Conservation (phyloP, 1,284 basidiomycete species). For the Puccinia novopanici region DNA sequence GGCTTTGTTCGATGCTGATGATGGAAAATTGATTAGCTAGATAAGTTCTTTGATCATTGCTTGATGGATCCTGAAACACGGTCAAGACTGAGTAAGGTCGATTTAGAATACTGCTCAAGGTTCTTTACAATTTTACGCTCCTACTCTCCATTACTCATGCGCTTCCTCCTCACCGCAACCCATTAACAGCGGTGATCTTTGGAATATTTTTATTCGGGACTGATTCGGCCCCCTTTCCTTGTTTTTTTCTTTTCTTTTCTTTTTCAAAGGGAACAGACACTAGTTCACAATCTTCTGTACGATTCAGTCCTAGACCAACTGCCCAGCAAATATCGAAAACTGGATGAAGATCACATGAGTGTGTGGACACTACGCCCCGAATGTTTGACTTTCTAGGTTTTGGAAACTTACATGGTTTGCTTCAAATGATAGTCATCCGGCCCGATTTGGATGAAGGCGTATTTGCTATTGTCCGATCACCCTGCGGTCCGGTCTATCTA, state of each 20-base stretch:
- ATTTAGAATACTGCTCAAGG: slow-evolving; percentile 48
- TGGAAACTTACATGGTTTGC: not conserved
- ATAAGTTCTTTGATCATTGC: slow-evolving; percentile 51
- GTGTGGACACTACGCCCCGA: not conserved
- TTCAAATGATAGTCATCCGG: slow-evolving; percentile 19
- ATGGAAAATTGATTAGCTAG: slow-evolving; percentile 14
- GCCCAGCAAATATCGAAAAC: slow-evolving; percentile 35
- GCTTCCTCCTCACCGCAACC: not conserved
- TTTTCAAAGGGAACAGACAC: slow-evolving; percentile 39
- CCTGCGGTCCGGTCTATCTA: slow-evolving; percentile 42
- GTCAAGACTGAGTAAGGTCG: slow-evolving; percentile 40
- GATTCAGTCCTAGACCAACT: slow-evolving; percentile 42
- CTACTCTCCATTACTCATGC: not conserved
- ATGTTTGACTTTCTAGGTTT: not conserved
- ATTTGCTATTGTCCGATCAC: slow-evolving; percentile 26
- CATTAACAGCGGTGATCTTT: not conserved
- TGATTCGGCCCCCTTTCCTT: not conserved
- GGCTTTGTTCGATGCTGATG: not conserved
- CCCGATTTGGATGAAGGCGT: slow-evolving; percentile 44
- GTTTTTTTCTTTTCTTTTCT: not conserved
- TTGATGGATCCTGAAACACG: slow-evolving; percentile 42
- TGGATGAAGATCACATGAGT: slow-evolving; percentile 50
- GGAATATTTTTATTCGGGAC: not conserved
- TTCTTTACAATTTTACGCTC: not conserved
- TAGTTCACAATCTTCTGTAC: slow-evolving; percentile 44